Conservation (phyloP, 768 basidiomycete genomes). For the Tubosaeta sp. region DNA sequence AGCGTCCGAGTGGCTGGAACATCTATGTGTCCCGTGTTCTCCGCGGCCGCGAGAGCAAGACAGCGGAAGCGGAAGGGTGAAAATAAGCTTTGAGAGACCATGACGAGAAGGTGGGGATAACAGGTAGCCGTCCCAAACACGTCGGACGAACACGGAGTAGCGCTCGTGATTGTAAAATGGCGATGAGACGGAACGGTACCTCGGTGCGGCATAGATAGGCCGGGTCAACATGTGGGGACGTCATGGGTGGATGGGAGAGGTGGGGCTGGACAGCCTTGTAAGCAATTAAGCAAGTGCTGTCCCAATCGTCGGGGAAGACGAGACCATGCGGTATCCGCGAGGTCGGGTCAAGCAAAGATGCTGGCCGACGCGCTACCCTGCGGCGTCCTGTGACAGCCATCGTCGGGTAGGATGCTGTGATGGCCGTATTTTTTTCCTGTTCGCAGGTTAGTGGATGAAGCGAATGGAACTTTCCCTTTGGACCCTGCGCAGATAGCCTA, state of each 20-base stretch:
- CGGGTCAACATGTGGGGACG: background rate
- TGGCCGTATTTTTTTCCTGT: conserved; percentile 3
- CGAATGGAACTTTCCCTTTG: conserved; percentile 1
- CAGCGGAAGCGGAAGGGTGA: background rate
- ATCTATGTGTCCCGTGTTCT: background rate
- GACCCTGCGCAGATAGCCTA: background rate
- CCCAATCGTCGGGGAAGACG: conserved; percentile 12
- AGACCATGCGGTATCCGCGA: conserved; percentile 24
- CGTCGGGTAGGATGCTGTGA: conserved; percentile 16
- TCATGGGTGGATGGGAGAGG: background rate
- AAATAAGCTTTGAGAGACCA: background rate
- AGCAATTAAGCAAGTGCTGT: conserved; percentile 10
- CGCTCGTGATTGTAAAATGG: background rate
- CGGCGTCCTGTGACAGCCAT: conserved; percentile 11
- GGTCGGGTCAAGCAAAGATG: conserved; percentile 12
- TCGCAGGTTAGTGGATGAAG: conserved; percentile 8
- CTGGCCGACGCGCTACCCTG: conserved; percentile 7
- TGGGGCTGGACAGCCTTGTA: background rate
- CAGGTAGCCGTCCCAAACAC: background rate
- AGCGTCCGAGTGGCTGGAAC: background rate
- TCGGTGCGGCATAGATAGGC: background rate
- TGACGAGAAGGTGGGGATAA: background rate
- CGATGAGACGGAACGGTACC: background rate
- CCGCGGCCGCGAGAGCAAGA: background rate
- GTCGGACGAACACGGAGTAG: background rate